Base-by-base conservation (phyloP, 2,329 filamentous ascomycete species). In the Penicillium sp. region DNA sequence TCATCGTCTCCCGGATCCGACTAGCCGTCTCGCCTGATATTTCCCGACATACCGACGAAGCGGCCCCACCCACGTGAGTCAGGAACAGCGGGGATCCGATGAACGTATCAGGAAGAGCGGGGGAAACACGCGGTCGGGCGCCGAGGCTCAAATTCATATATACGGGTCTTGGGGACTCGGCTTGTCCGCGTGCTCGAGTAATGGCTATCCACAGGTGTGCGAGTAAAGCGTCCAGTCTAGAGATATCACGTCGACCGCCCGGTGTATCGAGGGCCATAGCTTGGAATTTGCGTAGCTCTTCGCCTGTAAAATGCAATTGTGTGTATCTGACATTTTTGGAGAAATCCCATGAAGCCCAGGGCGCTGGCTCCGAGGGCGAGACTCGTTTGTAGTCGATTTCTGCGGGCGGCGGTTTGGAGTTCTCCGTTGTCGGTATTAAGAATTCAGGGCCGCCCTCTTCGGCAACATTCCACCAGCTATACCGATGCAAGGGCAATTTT, bases 81-180 rank as follows among this genome's bases (percentile, higher is more conserved):
- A 80, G 49, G 4, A 80, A 66, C 1, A 81, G 68, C 6, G 79
- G 80, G 42, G 79, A 81, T 0, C 80, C 80, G 17, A 78, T 63
- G 46, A 80, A 81, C 2, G 56, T 65, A 8, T 77, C 73, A 1
- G 75, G 73, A 0, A 82, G 66, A 0, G 75, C 73, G 10, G 76
- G 78, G 1, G 62, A 61, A 7, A 80, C 66, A 6, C 78, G 73
- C 2, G 64, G 38, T 9, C 80, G 75, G 0, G 75, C 62, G 3
- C 78, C 79, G 4, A 81, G 69, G 0, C 77, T 75, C 15, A 80
- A 59, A 59, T 81, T 57, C 6, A 80, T 58, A 56, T 54, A 57
- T 21, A 54, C n/a, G 1, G 21, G 29, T 27, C 27, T 41, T 6
- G 29, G 3, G 13, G 50, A 47, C 2, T 29, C n/a, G 12, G 27